Conservation (phyloP, 257 asterid species). For the Petunia axillaris region DNA sequence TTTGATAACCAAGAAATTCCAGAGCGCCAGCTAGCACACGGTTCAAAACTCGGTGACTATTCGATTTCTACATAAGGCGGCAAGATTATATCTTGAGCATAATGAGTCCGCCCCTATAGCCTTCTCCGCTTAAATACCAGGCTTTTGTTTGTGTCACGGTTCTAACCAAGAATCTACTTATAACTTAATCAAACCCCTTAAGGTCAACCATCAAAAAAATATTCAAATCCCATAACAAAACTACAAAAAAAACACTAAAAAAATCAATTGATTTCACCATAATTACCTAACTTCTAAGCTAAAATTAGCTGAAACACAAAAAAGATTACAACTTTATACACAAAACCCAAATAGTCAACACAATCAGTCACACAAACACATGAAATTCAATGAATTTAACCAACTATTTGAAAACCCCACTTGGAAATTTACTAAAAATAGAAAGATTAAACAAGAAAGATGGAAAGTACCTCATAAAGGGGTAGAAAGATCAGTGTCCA, state of each 20-base stretch:
- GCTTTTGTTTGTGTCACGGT: too few species aligned
- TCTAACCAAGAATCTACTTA: too few species aligned
- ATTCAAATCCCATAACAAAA: too few species aligned
- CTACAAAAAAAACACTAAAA: not conserved
- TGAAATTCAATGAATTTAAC: not conserved
- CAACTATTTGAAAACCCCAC: not conserved
- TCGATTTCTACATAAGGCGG: too few species aligned
- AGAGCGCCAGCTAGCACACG: too few species aligned
- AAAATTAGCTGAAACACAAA: conserved; percentile 4
- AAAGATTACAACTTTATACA: conserved; percentile 7
- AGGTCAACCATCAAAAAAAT: too few species aligned
- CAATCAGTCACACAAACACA: not conserved
- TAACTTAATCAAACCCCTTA: too few species aligned
- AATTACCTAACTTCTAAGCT: not conserved
- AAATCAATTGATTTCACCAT: conserved; percentile 1
- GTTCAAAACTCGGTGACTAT: too few species aligned
- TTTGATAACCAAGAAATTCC: too few species aligned
- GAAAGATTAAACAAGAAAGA: not conserved
- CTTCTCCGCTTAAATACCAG: too few species aligned
- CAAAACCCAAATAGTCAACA: not conserved
- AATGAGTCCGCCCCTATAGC: too few species aligned
- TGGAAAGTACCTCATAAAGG: conserved; percentile 28
- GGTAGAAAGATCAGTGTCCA: conserved; percentile 15
- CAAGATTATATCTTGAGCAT: too few species aligned
- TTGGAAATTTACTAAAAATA: not conserved